A percentile compares a stretch with the other conserved stretches of the same genome.
phyloP scores from a whole-genome alignment of 116 monocot species.

The Cymodocea nodosa region DNA sequence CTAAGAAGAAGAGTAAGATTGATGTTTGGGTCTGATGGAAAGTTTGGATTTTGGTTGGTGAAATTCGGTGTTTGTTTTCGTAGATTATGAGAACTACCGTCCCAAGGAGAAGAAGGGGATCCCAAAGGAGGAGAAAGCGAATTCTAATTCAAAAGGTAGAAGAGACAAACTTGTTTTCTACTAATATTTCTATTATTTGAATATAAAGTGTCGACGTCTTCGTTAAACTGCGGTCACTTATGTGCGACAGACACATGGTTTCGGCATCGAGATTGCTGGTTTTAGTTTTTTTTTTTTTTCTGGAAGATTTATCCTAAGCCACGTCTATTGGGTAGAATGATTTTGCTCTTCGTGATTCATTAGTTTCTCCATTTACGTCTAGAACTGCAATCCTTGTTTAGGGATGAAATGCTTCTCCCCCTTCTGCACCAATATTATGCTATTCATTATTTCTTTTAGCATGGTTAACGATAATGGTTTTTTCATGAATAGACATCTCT shows the following conservation, averaged over 20 bases:
- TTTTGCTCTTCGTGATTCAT: too few relatives aligned
- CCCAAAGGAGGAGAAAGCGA: slow-evolving; percentile 26
- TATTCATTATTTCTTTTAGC: background rate
- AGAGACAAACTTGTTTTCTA: background rate
- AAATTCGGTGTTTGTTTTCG: slow-evolving; percentile 6
- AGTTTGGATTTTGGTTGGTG: background rate
- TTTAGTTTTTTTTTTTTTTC: too few relatives aligned
- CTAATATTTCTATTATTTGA: background rate
- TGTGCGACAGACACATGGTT: background rate
- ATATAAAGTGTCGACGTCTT: too few relatives aligned
- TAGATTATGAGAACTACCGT: slow-evolving; percentile 45
- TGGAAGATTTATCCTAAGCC: too few relatives aligned
- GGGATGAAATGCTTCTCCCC: too few relatives aligned
- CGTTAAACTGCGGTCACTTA: background rate
- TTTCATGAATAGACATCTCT: background rate
- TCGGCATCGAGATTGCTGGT: too few relatives aligned
- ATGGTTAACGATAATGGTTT: background rate
- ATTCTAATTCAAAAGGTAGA: slow-evolving; percentile 70
- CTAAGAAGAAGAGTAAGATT: slow-evolving; percentile 36
- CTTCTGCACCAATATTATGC: too few relatives aligned
- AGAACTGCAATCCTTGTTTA: too few relatives aligned
- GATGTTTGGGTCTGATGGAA: background rate
- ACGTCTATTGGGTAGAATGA: too few relatives aligned
- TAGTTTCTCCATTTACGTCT: too few relatives aligned
- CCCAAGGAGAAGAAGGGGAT: slow-evolving; percentile 37